These are phyloP conservation scores for Eimeria falciformis DNA, from an alignment of 169 alveolate species.

Conservation along the genomic window DNA sequence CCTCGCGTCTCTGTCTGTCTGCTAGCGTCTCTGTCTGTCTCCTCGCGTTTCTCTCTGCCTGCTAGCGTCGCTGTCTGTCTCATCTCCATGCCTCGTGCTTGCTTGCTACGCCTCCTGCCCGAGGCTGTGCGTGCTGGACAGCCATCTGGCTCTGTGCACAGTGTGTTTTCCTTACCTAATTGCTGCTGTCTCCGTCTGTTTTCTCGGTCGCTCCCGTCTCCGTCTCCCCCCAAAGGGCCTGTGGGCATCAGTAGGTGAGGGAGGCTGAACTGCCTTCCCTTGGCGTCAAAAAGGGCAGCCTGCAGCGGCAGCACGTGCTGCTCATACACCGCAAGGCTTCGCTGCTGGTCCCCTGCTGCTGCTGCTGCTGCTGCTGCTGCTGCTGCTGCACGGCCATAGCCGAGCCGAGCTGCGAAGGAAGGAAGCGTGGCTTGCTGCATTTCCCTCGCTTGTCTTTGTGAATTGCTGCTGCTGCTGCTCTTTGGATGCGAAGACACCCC, in stretches of 20 bases:
- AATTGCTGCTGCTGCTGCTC: not conserved
- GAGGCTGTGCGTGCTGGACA: too few relatives aligned
- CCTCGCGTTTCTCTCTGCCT: not conserved
- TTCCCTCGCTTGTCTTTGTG: not conserved
- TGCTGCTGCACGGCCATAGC: constrained; percentile 3
- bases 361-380: constrained; percentile 23
- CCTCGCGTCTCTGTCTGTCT: not conserved
- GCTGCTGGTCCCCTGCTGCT: not conserved
- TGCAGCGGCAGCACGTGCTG: not conserved
- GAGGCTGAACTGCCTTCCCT: not conserved
- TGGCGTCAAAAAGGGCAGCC: not conserved
- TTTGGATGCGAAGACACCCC: not conserved
- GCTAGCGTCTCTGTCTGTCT: not conserved
- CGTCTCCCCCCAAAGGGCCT: not conserved
- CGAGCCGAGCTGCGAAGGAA: not conserved
- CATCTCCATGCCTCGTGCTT: not conserved
- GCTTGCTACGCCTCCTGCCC: not conserved
- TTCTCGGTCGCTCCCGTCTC: not conserved
- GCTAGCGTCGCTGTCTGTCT: not conserved
- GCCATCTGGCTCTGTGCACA: not conserved
- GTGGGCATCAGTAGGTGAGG: constrained; percentile 30
- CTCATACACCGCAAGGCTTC: not conserved
- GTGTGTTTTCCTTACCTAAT: not conserved
- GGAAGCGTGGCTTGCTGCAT: constrained; percentile 11
- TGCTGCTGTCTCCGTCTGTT: not conserved